Evolutionary conservation across 1,284 basidiomycete species (phyloP), one percentile per base, ranked within the genome.

Genomic region (Thelephora terrestris): DNA sequence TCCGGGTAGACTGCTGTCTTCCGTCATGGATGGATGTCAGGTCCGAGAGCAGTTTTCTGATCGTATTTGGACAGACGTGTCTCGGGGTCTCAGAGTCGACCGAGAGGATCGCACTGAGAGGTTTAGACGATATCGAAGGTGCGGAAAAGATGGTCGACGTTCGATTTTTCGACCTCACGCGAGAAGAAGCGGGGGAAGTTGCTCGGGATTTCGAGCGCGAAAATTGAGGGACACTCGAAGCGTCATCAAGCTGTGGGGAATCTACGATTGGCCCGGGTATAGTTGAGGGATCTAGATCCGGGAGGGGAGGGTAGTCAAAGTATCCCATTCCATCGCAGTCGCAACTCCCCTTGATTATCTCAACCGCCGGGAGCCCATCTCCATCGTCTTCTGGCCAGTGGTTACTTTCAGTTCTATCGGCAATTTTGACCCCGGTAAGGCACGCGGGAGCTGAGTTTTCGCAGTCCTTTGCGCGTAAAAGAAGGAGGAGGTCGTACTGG

Each of bases 11-110:
- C 5, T 72, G 68, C 60, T 99, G 93, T 47, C 84, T 79, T 53
- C 78, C 66, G 58, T 98, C 92, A 60, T 98, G 93, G 44, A 93
- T 85, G 50, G 80, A 79, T 2, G 81, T 91, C 35, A 98, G 73
- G 62, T 90, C 79, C n/a, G 78, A 75, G 1, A 99, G 73, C 18
- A 97, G 70, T 16, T 69, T 69, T 9, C 85, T 80, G 36, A 97
- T 79, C 3, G 85, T 91, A 55, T 84, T 79, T 1, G 81, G 76
- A 54, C 85, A 88, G 5, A 76, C 76, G 58, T 88, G 85, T 1
- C 72, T 72, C 0, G 84, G 85, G 4, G 81, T 81, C 49, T 76
- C 73, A 0, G 69, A 54, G 25, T 69, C 76, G 38, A 85, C 69
- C 3, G 70, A 62, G 18, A 87, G 68, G 10, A 86, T 71, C 0